Evolutionary conservation across 2,329 filamentous ascomycete species (phyloP), one percentile per base, ranked within the genome.

Genomic region (Aspergillus hiratsukae): DNA sequence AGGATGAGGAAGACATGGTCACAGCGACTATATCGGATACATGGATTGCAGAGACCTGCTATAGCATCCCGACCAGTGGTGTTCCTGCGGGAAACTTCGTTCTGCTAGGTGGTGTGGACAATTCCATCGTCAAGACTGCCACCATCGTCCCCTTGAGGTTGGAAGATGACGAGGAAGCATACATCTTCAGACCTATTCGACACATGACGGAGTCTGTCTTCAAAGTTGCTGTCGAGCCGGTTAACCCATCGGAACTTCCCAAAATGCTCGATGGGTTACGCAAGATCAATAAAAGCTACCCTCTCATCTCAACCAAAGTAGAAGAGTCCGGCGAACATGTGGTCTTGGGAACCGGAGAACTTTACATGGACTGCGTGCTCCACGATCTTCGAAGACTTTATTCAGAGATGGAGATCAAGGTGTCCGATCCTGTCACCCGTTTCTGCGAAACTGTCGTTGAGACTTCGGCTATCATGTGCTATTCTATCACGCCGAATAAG

Each of bases 341-440:
- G 62, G 83, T 99, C 49, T 83, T 99, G 4, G 94, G 94, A 25
- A 99, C 94, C 0, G 94, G 94, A 58, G 94, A 99, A 73, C 81
- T 99, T n/a, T 99, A 99, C 78, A 97, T 99, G 92, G 94, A 99
- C 73, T 99, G 94, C 68, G 93, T 99, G 3, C 81, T 99, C 48
- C 94, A 99, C 73, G 94, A 99, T 70, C 81, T 99, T 49, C 88
- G 94, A 53, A 85, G 87, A 43, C 76, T 97, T n/a, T 99, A 97
- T 70, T 92, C 94, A 14, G 93, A 97, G 68, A 99, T 99, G 94
- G 94, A 99, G 72, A 89, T 99, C 76, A 97, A 97, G 76, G 91
- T 99, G 50, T 99, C 94, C 0, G 94, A 99, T 71, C 94, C 94
- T 0, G 93, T 99, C 46, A 97, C 94, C 17, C 84, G 94, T 49